Percentiles rank a stretch among this genome's conserved stretches.
Evolutionary conservation across 2,329 filamentous ascomycete genomes (phyloP).

Genomic region (Claviceps humidiphila): DNA sequence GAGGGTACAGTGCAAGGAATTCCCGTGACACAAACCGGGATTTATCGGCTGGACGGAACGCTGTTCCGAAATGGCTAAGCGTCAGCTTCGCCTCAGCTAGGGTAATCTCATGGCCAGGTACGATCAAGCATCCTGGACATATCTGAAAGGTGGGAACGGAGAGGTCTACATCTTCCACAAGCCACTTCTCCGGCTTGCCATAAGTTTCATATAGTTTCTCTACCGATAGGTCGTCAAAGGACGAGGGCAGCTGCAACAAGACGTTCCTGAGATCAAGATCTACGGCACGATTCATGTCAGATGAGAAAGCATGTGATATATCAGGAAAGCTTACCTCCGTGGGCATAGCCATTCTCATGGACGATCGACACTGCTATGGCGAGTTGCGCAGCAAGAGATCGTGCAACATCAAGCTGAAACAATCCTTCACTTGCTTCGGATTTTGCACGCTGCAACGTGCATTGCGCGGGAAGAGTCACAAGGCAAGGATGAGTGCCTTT

Average conservation of each 20-base stretch:
- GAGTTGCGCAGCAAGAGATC: too few relatives aligned
- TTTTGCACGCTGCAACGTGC: too few relatives aligned
- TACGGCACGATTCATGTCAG: slow-evolving; percentile 1
- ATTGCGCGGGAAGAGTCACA: too few relatives aligned
- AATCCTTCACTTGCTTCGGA: too few relatives aligned
- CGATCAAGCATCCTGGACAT: neutral
- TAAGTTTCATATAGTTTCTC: slow-evolving; percentile 13
- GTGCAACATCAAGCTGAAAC: too few relatives aligned
- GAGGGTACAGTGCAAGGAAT: neutral
- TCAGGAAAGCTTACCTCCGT: too few relatives aligned
- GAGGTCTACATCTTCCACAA: slow-evolving; percentile 6
- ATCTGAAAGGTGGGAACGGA: slow-evolving; percentile 3
- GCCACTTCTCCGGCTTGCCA: slow-evolving; percentile 10
- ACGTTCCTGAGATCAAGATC: slow-evolving; percentile 23
- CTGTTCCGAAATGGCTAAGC: too few relatives aligned
- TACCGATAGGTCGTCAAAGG: slow-evolving; percentile 12
- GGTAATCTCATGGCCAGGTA: neutral
- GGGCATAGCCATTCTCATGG: too few relatives aligned
- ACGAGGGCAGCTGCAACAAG: slow-evolving; percentile 14
- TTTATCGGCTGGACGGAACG: neutral
- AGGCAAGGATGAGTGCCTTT: too few relatives aligned
- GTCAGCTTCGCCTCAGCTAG: neutral
- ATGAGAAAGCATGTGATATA: neutral
- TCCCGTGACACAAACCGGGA: neutral
- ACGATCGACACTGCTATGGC: too few relatives aligned